A percentile compares a stretch with the other conserved stretches of the same genome.
phyloP scores from a whole-genome alignment of 2,329 filamentous ascomycete genomes.

The Rasamsonia emersonii region DNA sequence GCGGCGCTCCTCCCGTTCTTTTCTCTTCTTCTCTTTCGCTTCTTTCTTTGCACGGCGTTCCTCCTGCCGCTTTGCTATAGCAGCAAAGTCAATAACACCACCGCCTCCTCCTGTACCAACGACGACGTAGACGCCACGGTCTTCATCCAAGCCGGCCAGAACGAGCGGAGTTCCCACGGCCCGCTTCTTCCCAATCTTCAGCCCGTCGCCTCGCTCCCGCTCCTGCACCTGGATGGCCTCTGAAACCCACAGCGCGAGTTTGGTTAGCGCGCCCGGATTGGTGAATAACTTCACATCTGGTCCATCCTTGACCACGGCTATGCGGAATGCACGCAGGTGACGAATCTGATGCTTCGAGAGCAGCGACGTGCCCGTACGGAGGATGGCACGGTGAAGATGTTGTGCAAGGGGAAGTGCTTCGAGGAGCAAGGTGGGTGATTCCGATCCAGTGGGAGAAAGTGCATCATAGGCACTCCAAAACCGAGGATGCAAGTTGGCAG shows the following conservation, averaged over 20 bases:
- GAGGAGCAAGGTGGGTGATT: conserved; percentile 49
- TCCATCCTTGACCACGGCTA: conserved; percentile 92
- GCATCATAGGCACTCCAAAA: conserved; percentile 55
- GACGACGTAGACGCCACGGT: conserved; percentile 77
- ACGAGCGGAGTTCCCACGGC: conserved; percentile 69
- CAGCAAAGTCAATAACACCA: conserved; percentile 58
- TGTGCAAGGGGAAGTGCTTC: conserved; percentile 75
- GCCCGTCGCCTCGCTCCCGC: conserved; percentile 65
- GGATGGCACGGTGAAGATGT: conserved; percentile 82
- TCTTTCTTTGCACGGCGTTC: conserved; percentile 55
- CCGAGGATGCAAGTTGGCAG: conserved; percentile 32
- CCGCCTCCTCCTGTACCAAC: conserved; percentile 87
- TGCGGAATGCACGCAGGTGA: conserved; percentile 83
- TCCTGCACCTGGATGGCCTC: conserved; percentile 90
- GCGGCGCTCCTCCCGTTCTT: conserved; percentile 55
- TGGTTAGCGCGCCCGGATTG: conserved; percentile 85
- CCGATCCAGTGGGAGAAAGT: conserved; percentile 37
- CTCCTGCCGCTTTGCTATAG: conserved; percentile 59
- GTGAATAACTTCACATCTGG: conserved; percentile 87
- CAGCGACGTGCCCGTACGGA: conserved; percentile 81
- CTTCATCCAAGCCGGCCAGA: conserved; percentile 81
- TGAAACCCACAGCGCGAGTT: conserved; percentile 87
- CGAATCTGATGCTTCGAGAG: conserved; percentile 92
- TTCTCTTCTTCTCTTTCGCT: conserved; percentile 53
- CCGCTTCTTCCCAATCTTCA: conserved; percentile 36